Evolutionary conservation across 1,139 yeast genomes (phyloP).

Genomic region (Blastobotrys arbuscula): DNA sequence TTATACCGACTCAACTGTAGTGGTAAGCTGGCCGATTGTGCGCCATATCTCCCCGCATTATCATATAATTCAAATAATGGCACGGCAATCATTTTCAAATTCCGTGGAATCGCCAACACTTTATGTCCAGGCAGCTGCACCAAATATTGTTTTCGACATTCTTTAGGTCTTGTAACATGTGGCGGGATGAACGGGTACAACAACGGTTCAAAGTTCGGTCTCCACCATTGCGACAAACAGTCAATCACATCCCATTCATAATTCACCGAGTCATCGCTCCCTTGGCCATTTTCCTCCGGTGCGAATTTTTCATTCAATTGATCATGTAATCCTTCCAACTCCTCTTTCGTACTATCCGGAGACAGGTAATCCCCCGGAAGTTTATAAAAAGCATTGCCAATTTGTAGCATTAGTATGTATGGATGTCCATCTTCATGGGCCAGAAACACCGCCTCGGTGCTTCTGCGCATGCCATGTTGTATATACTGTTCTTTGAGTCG

Average conservation of each 20-base stretch:
- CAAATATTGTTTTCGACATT: slow-evolving; percentile 34
- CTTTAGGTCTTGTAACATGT: slow-evolving; percentile 35
- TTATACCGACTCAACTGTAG: slow-evolving; percentile 32
- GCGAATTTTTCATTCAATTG: slow-evolving; percentile 29
- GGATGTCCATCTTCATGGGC: slow-evolving; percentile 37
- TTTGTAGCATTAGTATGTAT: slow-evolving; percentile 32
- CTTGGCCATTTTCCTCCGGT: slow-evolving; percentile 20
- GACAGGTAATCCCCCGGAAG: slow-evolving; percentile 35
- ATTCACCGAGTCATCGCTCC: slow-evolving; percentile 19
- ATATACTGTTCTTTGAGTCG: slow-evolving; percentile 32
- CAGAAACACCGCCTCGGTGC: slow-evolving; percentile 34
- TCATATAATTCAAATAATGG: slow-evolving; percentile 37
- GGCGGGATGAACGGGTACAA: slow-evolving; percentile 38
- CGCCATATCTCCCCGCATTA: slow-evolving; percentile 32
- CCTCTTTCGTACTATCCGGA: slow-evolving; percentile 25
- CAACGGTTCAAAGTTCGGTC: slow-evolving; percentile 34
- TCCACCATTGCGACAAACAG: slow-evolving; percentile 38
- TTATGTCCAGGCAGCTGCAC: slow-evolving; percentile 31
- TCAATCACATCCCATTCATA: slow-evolving; percentile 33
- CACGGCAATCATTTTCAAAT: slow-evolving; percentile 33
- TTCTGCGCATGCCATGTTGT: slow-evolving; percentile 33
- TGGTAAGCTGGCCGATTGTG: slow-evolving; percentile 33
- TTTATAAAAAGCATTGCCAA: slow-evolving; percentile 31
- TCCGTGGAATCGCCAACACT: slow-evolving; percentile 30
- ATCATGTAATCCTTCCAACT: slow-evolving; percentile 28